Evolutionary conservation across 1,284 basidiomycete species (phyloP).

Genomic region (Apiotrichum laibachii): DNA sequence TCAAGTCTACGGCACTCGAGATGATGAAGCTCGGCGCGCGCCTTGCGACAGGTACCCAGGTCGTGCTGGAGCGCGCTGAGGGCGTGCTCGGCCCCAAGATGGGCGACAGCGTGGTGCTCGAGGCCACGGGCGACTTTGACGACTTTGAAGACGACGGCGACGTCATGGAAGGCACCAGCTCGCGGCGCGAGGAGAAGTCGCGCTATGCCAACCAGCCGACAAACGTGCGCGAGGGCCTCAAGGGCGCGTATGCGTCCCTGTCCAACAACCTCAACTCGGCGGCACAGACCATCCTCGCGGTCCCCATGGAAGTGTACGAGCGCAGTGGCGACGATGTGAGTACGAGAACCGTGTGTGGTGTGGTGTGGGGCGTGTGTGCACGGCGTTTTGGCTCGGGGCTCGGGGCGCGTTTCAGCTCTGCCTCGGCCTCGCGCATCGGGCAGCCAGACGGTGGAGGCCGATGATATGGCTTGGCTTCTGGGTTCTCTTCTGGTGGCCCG

Average conservation of each 20-base stretch:
- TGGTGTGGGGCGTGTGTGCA: no score
- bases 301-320: slow-evolving; percentile 99
- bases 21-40: slow-evolving; percentile 92
- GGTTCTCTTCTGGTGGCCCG: no score
- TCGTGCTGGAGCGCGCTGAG: slow-evolving; percentile 93
- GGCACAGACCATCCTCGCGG: slow-evolving; percentile 95
- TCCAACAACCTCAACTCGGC: slow-evolving; percentile 82
- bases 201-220: slow-evolving; percentile 87
- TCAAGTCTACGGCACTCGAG: slow-evolving; percentile 89
- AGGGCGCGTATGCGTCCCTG: slow-evolving; percentile 82
- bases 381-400: not conserved
- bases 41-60: slow-evolving; percentile 93
- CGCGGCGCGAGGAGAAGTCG: slow-evolving; percentile 60
- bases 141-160: slow-evolving; percentile 12
- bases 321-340: slow-evolving; percentile 78
- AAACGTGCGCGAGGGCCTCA: slow-evolving; percentile 80
- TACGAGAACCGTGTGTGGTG: slow-evolving; percentile 11
- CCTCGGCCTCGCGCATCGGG: no score
- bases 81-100: slow-evolving; percentile 68
- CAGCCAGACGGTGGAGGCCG: not conserved
- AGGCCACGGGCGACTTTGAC: not conserved
- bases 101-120: slow-evolving; percentile 28
- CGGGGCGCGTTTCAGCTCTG: no score
- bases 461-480: no score
- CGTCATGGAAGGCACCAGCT: slow-evolving; percentile 5